Conservation (phyloP, 148 eudicot species). For the Rhododendron ferrugineum region DNA sequence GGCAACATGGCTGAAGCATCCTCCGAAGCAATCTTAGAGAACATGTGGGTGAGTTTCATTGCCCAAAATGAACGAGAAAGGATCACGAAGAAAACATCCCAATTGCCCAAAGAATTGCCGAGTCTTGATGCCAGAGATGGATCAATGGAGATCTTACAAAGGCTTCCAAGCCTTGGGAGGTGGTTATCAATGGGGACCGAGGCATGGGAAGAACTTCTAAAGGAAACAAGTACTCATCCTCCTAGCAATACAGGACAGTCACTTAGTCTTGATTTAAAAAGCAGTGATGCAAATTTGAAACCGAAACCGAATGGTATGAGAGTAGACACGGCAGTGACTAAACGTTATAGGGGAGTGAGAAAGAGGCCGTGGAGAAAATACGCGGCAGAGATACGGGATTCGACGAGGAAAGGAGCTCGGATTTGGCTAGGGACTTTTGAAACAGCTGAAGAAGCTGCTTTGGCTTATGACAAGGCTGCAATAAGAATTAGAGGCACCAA, state of each 20-base stretch:
- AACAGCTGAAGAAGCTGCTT: constrained; percentile 82
- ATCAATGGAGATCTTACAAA: constrained; percentile 28
- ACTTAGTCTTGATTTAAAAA: constrained; percentile 1
- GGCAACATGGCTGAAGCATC: constrained; percentile 29
- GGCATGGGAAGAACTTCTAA: constrained; percentile 46
- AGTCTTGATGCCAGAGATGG: constrained; percentile 24
- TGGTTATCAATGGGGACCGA: constrained; percentile 79
- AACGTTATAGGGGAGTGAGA: constrained; percentile 72
- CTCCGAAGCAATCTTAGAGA: constrained; percentile 45
- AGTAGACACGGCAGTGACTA: constrained; percentile 12
- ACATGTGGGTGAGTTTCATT: constrained; percentile 67
- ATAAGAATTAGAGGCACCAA: constrained; percentile 67
- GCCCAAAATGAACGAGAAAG: constrained; percentile 15
- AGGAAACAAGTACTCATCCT: too few species aligned
- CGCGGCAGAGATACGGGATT: constrained; percentile 82
- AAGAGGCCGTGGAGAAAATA: constrained; percentile 87
- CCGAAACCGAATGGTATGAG: background rate
- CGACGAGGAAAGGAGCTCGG: constrained; percentile 61
- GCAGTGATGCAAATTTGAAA: background rate
- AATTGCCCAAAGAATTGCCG: constrained; percentile 21
- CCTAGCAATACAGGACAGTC: too few species aligned
- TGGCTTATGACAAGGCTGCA: constrained; percentile 89
- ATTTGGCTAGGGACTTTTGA: constrained; percentile 82
- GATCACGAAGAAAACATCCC: background rate
- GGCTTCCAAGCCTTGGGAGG: constrained; percentile 69